Evolutionary conservation across 2,329 filamentous ascomycete genomes (phyloP).

Genomic region (Pestalotiopsis fici): DNA sequence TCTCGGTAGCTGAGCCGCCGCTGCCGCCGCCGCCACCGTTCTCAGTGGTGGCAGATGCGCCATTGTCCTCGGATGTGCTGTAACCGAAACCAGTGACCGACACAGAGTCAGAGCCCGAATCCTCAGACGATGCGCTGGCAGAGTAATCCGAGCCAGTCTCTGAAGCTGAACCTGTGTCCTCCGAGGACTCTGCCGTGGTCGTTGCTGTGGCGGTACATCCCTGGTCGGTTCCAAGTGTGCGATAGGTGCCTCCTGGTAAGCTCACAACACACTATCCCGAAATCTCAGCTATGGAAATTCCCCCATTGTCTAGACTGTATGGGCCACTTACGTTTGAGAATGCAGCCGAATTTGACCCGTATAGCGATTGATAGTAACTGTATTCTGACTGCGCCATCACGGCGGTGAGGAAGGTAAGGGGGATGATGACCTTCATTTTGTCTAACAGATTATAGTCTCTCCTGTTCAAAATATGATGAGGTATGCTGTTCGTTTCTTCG

Average conservation of each 20-base stretch:
- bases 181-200: background rate
- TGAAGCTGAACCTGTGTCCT: background rate
- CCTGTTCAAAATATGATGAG: background rate
- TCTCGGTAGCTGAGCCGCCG: background rate
- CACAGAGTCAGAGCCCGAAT: background rate
- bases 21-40: too few relatives aligned
- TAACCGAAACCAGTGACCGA: background rate
- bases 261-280: background rate
- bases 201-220: background rate
- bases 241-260: background rate
- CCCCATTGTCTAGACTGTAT: background rate
- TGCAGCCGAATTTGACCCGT: background rate
- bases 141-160: background rate
- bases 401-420: background rate
- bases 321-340: background rate
- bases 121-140: background rate
- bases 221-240: constrained; percentile 2
- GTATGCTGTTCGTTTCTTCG: background rate
- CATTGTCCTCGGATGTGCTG: background rate
- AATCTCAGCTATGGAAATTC: background rate
- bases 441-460: background rate
- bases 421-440: background rate
- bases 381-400: background rate
- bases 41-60: too few relatives aligned
- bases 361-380: background rate